phyloP scores from a whole-genome alignment of 441 rosid species.

The Gossypium aridum region DNA sequence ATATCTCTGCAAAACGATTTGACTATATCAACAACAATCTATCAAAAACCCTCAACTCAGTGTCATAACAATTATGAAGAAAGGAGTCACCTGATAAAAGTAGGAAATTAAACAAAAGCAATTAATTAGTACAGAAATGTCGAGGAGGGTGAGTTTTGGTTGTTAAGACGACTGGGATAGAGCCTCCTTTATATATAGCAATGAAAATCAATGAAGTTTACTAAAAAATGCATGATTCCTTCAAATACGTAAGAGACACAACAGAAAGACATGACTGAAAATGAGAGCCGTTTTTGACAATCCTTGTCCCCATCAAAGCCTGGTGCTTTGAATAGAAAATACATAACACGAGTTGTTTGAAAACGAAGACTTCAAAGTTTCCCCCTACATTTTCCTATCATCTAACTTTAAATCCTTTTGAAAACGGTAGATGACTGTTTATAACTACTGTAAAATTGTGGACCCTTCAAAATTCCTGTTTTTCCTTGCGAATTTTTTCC shows the following conservation, averaged over 20 bases:
- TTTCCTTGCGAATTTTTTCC: no score
- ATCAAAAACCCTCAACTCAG: background rate
- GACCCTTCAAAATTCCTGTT: no score
- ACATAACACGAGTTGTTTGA: background rate
- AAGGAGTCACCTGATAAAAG: background rate
- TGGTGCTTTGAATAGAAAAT: slow-evolving; percentile 4
- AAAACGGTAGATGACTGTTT: background rate
- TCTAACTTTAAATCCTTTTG: background rate
- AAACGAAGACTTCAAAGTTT: background rate
- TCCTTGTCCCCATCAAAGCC: background rate
- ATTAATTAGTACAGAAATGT: no score
- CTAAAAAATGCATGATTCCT: slow-evolving; percentile 2
- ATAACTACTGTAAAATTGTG: background rate
- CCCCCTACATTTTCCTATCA: background rate
- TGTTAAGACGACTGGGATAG: background rate
- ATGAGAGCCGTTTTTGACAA: slow-evolving; percentile 8
- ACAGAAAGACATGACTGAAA: background rate
- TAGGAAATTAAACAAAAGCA: background rate
- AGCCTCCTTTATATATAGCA: background rate
- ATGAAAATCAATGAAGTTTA: background rate
- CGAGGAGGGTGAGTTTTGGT: background rate
- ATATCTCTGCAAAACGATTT: background rate
- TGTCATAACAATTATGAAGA: background rate
- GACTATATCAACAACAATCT: background rate
- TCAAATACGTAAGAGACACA: background rate